phyloP scores from a whole-genome alignment of 495 filamentous ascomycete species.

The Talaromyces wortmannii region DNA sequence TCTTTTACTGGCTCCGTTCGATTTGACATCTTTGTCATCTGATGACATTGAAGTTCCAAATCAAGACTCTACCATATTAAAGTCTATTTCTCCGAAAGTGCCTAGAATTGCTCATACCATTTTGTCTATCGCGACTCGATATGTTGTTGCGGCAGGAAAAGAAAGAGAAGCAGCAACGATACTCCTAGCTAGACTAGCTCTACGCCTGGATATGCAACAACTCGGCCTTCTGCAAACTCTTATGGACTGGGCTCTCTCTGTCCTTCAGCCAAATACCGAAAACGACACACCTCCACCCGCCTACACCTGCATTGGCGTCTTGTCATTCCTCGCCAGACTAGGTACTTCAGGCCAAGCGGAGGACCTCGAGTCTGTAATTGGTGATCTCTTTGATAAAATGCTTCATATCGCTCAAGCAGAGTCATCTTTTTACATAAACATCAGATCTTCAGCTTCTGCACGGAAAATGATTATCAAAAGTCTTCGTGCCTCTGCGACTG shows the following conservation, averaged over 20 bases:
- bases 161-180: slow-evolving; percentile 79
- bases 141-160: slow-evolving; percentile 70
- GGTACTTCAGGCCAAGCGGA: slow-evolving; percentile 48
- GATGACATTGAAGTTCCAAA: slow-evolving; percentile 30
- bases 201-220: slow-evolving; percentile 81
- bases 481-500: slow-evolving; percentile 59
- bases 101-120: slow-evolving; percentile 67
- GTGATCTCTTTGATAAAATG: slow-evolving; percentile 40
- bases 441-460: slow-evolving; percentile 65
- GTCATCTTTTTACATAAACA: slow-evolving; percentile 32
- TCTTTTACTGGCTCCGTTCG: slow-evolving; percentile 87
- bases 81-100: slow-evolving; percentile 29
- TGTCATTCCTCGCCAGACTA: slow-evolving; percentile 73
- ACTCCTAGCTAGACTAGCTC: slow-evolving; percentile 72
- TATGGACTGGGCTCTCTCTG: slow-evolving; percentile 59
- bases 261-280: slow-evolving; percentile 33
- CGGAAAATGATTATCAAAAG: slow-evolving; percentile 80
- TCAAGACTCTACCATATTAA: slow-evolving; percentile 14
- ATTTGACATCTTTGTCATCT: slow-evolving; percentile 77
- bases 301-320: slow-evolving; percentile 61
- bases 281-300: slow-evolving; percentile 28
- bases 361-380: slow-evolving; percentile 43
- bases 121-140: slow-evolving; percentile 60
- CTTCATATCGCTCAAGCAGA: slow-evolving; percentile 31
- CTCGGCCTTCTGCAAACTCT: slow-evolving; percentile 60